Evolutionary conservation across 2,329 filamentous ascomycete genomes (phyloP).

Genomic region (Penicillium sp.): DNA sequence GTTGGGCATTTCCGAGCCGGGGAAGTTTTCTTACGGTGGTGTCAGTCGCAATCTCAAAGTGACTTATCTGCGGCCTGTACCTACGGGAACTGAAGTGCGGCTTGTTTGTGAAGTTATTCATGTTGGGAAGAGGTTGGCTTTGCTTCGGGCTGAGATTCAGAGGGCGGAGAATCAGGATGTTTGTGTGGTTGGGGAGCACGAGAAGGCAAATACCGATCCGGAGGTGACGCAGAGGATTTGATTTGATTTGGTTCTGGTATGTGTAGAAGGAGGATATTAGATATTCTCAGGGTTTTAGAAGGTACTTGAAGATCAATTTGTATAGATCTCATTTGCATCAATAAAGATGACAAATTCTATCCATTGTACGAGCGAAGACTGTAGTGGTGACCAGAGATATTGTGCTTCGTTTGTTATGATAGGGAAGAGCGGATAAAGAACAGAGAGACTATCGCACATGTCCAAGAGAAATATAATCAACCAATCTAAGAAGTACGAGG

Average conservation of each 20-base stretch:
- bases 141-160: conserved; percentile 57
- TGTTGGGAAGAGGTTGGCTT: conserved; percentile 55
- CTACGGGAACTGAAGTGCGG: conserved; percentile 52
- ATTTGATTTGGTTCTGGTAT: not conserved
- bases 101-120: conserved; percentile 61
- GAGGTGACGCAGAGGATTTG: conserved; percentile 31
- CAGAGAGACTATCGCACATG: conserved; percentile 24
- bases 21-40: conserved; percentile 62
- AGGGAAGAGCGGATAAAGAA: conserved; percentile 10
- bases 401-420: conserved; percentile 17
- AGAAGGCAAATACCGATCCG: conserved; percentile 62
- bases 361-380: not conserved
- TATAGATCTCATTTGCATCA: conserved; percentile 11
- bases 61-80: conserved; percentile 65
- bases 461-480: conserved; percentile 33
- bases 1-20: conserved; percentile 56
- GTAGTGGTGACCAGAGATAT: conserved; percentile 15
- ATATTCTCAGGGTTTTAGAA: too few species aligned
- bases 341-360: conserved; percentile 3
- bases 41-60: conserved; percentile 66
- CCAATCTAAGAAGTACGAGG: conserved; percentile 33
- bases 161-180: conserved; percentile 55
- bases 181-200: conserved; percentile 62
- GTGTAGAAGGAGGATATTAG: not conserved
- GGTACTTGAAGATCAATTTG: not conserved